Percentiles rank a stretch among this genome's conserved stretches.
Conservation (phyloP, 805 yeast species). For the Saccharomycopsis vini region DNA sequence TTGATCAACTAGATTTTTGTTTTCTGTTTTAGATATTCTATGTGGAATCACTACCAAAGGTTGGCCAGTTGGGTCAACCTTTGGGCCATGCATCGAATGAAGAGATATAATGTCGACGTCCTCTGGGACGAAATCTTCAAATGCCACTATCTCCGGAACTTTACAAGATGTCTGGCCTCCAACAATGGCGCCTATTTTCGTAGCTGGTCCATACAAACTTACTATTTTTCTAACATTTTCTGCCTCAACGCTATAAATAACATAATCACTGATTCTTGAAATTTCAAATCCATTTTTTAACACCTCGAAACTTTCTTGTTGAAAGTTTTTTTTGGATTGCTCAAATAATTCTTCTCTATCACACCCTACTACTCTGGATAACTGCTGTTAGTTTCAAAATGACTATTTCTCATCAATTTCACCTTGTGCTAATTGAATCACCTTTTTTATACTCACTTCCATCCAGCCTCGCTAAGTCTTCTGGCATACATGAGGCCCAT, state of each 20-base stretch:
- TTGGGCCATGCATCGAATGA: slow-evolving; percentile 94
- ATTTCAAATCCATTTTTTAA: slow-evolving; percentile 77
- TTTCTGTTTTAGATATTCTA: slow-evolving; percentile 43
- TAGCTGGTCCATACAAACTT: slow-evolving; percentile 69
- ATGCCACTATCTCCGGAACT: slow-evolving; percentile 79
- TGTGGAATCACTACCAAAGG: slow-evolving; percentile 84
- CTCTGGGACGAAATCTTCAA: slow-evolving; percentile 62
- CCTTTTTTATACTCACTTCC: slow-evolving; percentile 39
- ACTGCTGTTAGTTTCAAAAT: neutral
- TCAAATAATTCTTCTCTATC: slow-evolving; percentile 64
- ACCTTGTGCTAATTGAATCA: no score
- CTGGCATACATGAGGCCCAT: slow-evolving; percentile 90
- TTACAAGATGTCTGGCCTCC: slow-evolving; percentile 99
- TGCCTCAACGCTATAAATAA: slow-evolving; percentile 90
- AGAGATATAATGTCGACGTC: slow-evolving; percentile 81
- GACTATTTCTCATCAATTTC: neutral
- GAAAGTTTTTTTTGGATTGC: slow-evolving; percentile 32
- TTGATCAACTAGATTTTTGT: slow-evolving; percentile 50
- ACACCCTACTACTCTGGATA: slow-evolving; percentile 67
- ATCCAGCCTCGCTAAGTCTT: slow-evolving; percentile 70
- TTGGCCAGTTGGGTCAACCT: slow-evolving; percentile 80
- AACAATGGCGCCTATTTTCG: slow-evolving; percentile 80
- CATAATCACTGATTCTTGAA: slow-evolving; percentile 70
- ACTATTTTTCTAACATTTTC: slow-evolving; percentile 72
- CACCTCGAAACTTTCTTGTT: slow-evolving; percentile 41